A percentile compares a stretch with the other conserved stretches of the same genome.
Conservation (phyloP, 495 filamentous ascomycete species). For the Neohortaea acidophila region DNA sequence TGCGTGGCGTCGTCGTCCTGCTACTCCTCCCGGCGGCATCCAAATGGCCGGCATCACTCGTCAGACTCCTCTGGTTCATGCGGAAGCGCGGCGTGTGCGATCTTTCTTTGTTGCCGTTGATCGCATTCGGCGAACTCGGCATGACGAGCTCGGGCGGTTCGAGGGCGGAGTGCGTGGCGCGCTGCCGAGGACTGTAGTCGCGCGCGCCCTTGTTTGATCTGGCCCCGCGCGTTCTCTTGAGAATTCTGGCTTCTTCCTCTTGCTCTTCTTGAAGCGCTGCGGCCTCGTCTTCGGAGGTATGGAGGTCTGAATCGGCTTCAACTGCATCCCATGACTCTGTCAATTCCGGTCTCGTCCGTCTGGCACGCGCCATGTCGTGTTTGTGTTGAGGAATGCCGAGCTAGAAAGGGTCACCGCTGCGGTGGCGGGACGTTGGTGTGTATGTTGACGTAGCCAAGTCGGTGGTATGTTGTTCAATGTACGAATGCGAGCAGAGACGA, state of each 20-base stretch:
- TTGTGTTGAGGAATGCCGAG: too few relatives aligned
- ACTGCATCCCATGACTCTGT: constrained; percentile 25
- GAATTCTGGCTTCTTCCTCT: constrained; percentile 5
- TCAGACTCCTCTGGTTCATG: constrained; percentile 12
- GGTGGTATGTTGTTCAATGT: too few relatives aligned
- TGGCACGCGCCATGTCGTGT: constrained; percentile 10
- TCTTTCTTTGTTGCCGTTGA: neutral
- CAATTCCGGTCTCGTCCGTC: constrained; percentile 15
- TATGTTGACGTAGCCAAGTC: too few relatives aligned
- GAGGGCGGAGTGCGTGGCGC: constrained; percentile 10
- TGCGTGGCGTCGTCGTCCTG: constrained; percentile 8
- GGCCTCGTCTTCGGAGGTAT: constrained; percentile 6
- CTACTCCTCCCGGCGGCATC: constrained; percentile 5
- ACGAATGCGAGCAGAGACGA: too few relatives aligned
- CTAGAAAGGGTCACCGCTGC: too few relatives aligned
- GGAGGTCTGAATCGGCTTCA: constrained; percentile 16
- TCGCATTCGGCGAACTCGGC: constrained; percentile 27
- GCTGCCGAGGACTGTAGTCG: constrained; percentile 11
- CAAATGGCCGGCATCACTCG: constrained; percentile 8
- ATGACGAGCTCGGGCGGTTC: constrained; percentile 35
- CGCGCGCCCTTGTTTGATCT: neutral
- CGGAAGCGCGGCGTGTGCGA: constrained; percentile 10
- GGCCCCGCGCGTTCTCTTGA: neutral
- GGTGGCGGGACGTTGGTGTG: too few relatives aligned
- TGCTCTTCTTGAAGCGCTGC: constrained; percentile 3